These are phyloP conservation scores for Globisporangium sylvaticum DNA, from an alignment of 352 stramenopile genomes.

Conservation along the genomic window DNA sequence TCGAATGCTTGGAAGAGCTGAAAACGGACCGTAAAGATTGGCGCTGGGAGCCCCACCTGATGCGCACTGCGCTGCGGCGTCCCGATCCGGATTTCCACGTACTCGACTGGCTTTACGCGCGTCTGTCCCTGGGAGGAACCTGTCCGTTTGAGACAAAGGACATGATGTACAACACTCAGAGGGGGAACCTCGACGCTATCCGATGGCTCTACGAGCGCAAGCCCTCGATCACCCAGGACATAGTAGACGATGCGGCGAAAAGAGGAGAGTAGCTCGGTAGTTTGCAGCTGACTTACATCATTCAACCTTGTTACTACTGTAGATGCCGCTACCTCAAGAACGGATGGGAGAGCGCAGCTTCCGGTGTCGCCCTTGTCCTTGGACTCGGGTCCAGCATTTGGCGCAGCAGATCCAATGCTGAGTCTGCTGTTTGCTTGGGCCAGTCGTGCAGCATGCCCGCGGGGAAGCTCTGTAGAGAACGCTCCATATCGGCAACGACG, in stretches of 20 bases:
- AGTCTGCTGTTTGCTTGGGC: neutral
- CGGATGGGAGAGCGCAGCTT: neutral
- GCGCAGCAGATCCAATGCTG: neutral
- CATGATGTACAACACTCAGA: neutral
- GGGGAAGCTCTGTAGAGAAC: neutral
- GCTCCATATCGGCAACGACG: neutral
- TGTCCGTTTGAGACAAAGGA: neutral
- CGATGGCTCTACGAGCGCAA: neutral
- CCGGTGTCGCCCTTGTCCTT: neutral
- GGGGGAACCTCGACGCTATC: neutral
- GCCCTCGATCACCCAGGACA: neutral
- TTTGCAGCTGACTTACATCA: neutral
- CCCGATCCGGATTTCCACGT: neutral
- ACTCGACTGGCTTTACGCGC: neutral
- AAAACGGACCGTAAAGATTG: neutral
- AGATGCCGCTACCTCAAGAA: neutral
- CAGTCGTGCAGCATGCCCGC: conserved; percentile 4
- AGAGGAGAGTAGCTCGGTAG: neutral
- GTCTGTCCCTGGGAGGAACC: neutral
- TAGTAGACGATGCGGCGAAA: neutral
- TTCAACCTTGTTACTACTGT: neutral
- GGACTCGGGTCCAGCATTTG: neutral
- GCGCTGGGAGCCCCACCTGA: neutral
- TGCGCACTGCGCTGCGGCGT: neutral
- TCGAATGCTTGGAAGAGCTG: neutral